A percentile compares a stretch with the other conserved stretches of the same genome.
Conservation (phyloP, 139 green algal genomes). For the Asterochloris erici region DNA sequence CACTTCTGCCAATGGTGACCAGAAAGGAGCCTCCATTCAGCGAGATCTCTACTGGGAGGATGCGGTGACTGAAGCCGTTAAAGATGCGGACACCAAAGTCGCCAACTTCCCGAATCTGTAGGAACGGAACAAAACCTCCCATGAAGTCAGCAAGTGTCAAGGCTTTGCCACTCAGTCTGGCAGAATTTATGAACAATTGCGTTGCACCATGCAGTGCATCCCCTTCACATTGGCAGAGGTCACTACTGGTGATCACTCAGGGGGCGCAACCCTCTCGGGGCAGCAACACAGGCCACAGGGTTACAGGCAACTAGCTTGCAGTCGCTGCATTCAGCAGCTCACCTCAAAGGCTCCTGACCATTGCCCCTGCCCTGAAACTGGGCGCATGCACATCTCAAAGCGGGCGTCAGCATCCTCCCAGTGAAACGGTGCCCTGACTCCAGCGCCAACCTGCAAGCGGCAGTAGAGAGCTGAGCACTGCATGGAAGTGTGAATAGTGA, state of each 20-base stretch:
- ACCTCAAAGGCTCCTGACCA: slow-evolving; percentile 42
- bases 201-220: too few species aligned
- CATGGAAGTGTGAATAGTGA: too few species aligned
- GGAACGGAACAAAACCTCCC: neutral
- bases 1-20: slow-evolving; percentile 24
- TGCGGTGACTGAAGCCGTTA: slow-evolving; percentile 24
- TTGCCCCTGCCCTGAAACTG: slow-evolving; percentile 15
- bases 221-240: too few species aligned
- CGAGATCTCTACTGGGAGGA: slow-evolving; percentile 43
- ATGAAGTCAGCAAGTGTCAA: neutral
- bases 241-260: too few species aligned
- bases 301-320: too few species aligned
- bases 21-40: slow-evolving; percentile 30
- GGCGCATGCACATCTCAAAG: slow-evolving; percentile 36
- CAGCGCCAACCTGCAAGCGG: neutral
- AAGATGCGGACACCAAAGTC: slow-evolving; percentile 36
- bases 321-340: neutral
- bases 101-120: slow-evolving; percentile 25
- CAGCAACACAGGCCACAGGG: too few species aligned
- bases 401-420: slow-evolving; percentile 32
- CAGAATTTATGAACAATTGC: neutral
- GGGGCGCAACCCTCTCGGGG: too few species aligned
- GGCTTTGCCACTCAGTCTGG: neutral
- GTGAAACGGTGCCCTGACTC: slow-evolving; percentile 26
- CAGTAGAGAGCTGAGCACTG: too few species aligned